A percentile compares a stretch with the other conserved stretches of the same genome.
These are phyloP conservation scores for Stephanodiscus minutulus DNA, from an alignment of 108 stramenopile genomes.

Conservation along the genomic window DNA sequence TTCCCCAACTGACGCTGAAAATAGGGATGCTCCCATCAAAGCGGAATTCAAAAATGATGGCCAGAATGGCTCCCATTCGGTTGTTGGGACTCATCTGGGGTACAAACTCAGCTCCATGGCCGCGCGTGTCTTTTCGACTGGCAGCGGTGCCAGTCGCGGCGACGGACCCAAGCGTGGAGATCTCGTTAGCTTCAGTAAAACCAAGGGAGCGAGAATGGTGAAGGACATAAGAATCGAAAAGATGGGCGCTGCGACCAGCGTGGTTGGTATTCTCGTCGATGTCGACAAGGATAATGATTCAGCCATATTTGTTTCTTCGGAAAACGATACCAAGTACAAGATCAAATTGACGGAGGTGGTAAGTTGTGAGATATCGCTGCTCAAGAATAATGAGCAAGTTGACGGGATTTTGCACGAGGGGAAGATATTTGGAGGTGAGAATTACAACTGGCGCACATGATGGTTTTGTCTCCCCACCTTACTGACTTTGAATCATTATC, in stretches of 20 bases:
- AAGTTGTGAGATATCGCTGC: slow-evolving; percentile 62
- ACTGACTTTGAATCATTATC: neutral
- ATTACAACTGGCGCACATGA: neutral
- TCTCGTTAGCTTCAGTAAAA: slow-evolving; percentile 69
- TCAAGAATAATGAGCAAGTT: slow-evolving; percentile 70
- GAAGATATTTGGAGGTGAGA: slow-evolving; percentile 62
- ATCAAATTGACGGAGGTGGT: slow-evolving; percentile 70
- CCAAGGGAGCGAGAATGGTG: slow-evolving; percentile 53
- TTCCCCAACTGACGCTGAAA: slow-evolving; percentile 22
- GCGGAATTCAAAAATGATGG: slow-evolving; percentile 9
- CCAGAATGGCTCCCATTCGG: neutral
- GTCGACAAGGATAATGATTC: slow-evolving; percentile 49
- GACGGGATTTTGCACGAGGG: slow-evolving; percentile 82
- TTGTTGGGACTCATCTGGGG: slow-evolving; percentile 50
- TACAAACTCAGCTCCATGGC: slow-evolving; percentile 71
- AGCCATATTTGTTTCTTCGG: slow-evolving; percentile 45
- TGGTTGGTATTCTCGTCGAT: slow-evolving; percentile 56
- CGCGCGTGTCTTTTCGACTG: slow-evolving; percentile 38
- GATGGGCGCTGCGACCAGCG: slow-evolving; percentile 51
- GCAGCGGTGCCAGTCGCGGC: slow-evolving; percentile 30
- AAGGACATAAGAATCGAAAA: slow-evolving; percentile 71
- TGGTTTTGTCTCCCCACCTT: neutral
- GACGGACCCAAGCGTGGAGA: slow-evolving; percentile 72
- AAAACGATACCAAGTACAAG: slow-evolving; percentile 53
- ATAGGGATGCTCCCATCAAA: slow-evolving; percentile 8